Conservation (phyloP, 1,284 basidiomycete species). For the Macrocystidia cucumis region DNA sequence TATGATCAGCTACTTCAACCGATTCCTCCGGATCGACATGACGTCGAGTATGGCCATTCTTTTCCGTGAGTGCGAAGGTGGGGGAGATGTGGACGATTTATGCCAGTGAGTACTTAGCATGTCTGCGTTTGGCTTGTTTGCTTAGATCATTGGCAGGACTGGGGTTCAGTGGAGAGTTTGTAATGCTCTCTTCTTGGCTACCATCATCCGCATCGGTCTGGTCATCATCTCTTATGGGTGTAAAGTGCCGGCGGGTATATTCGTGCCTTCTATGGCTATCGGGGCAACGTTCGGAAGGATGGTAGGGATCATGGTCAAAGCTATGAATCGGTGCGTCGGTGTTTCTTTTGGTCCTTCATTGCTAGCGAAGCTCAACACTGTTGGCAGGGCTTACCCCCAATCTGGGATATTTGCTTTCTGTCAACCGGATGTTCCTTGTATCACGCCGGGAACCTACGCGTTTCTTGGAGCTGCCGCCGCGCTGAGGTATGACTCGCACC, state of each 20-base stretch:
- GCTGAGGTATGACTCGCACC: conserved; percentile 54
- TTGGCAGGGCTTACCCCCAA: conserved; percentile 65
- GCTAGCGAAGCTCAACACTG: neutral
- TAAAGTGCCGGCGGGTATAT: conserved; percentile 97
- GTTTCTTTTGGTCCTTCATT: neutral
- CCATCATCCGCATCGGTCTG: conserved; percentile 79
- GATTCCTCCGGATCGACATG: conserved; percentile 96
- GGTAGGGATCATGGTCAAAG: conserved; percentile 93
- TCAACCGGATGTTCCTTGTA: conserved; percentile 89
- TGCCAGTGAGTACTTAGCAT: conserved; percentile 72
- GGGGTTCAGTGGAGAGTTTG: conserved; percentile 93
- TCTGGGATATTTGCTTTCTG: conserved; percentile 89
- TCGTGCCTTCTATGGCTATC: conserved; percentile 96
- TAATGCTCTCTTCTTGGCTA: conserved; percentile 89
- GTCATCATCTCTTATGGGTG: conserved; percentile 94
- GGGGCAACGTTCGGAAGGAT: conserved; percentile 95
- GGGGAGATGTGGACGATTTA: conserved; percentile 85
- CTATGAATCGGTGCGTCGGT: conserved; percentile 70
- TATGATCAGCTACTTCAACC: conserved; percentile 89
- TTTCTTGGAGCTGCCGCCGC: conserved; percentile 92
- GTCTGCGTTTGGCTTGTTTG: neutral
- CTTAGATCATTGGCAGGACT: conserved; percentile 41
- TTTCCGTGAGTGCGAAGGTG: conserved; percentile 94
- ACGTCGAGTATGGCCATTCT: conserved; percentile 95
- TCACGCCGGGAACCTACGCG: conserved; percentile 97